Evolutionary conservation across 768 basidiomycete genomes (phyloP), one percentile per base, ranked within the genome.

Genomic region (Postia placenta): DNA sequence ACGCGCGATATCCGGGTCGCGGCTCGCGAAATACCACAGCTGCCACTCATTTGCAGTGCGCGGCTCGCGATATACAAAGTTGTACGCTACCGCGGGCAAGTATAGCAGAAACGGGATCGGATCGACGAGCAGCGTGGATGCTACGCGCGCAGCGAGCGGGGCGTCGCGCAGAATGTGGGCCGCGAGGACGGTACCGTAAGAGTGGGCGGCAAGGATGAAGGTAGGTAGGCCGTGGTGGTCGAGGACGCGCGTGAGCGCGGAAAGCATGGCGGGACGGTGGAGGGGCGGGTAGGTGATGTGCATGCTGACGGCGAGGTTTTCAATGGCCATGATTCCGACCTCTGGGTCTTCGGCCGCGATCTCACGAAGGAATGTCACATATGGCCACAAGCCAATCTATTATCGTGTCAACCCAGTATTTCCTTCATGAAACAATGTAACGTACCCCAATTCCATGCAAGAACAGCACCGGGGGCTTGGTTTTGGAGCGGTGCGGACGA

Each of bases 361-460:
- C 22, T 77, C 76, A 2, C 60, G 61, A 45, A 86, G 56, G 54
- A 85, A 79, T 2, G 69, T 60, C 1, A 70, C 39, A 50, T 86
- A 85, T 0, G 81, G 76, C 58, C 69, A 75, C 36, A 85, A 63
- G 26, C 84, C 84, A 47, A 86, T 81, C 82, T 83, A 52, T 20
- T n/a, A n/a, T n/a, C n/a, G n/a, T n/a, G n/a, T n/a, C n/a, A n/a
- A n/a, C n/a, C n/a, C n/a, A n/a, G n/a, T n/a, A n/a, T n/a, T n/a
- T n/a, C n/a, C n/a, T n/a, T n/a, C n/a, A n/a, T n/a, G n/a, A n/a
- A n/a, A n/a, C n/a, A n/a, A n/a, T n/a, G n/a, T 17, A 4, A 55
- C 74, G 2, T 63, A 83, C 80, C 9, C 83, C 84, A n/a, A 85
- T 77, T 9, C 83, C 84, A 47, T 86, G 83, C 1, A 86, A 55